Evolutionary conservation across 257 asterid species (phyloP), one percentile per base, ranked within the genome.

Genomic region (Salvia splendens): DNA sequence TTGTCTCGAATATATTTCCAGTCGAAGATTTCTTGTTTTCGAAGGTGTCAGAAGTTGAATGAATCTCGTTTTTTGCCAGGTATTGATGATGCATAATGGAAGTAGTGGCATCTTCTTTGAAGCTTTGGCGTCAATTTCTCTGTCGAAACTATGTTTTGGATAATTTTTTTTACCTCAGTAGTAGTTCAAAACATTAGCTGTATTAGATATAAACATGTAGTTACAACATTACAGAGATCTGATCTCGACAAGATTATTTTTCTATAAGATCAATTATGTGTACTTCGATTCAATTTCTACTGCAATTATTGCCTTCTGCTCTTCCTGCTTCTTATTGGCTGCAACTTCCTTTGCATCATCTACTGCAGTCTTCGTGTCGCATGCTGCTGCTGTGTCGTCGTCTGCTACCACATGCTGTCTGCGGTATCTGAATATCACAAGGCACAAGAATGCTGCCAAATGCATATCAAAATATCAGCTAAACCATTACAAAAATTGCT

Each of bases 381-480:
- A 3, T 11, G 11, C 41, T 12, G 17, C 36, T 6, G 10, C 43
- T 6, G 9, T 10, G 1, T 1, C 64, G 12, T 62, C 84, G n/a
- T 73, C 89, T 20, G 48, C 73, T 72, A 69, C 85, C n/a, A 71
- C 42, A 9, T 75, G 70, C 63, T 94, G 95, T 76, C 83, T 78
- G 51, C 77, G 78, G 65, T 85, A 91, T 82, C 91, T 84, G n/a
- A 88, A 70, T 74, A 91, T 71, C 73, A 91, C 99, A 17, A 91
- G 78, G 59, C 87, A 83, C 79, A 94, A 59, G 73, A 94, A 91
- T 67, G 85, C 99, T 94, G 95, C 91, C 60, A 72, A 73, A n/a
- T 67, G 2, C 62, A 79, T 1, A 45, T 2, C 4, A 72, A 8
- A 66, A 11, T 33, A 33, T 33, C 24, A 20, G 24, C 24, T 20